Evolutionary conservation across 345 rosid species (phyloP).

Genomic region (Eucalyptus pumila): DNA sequence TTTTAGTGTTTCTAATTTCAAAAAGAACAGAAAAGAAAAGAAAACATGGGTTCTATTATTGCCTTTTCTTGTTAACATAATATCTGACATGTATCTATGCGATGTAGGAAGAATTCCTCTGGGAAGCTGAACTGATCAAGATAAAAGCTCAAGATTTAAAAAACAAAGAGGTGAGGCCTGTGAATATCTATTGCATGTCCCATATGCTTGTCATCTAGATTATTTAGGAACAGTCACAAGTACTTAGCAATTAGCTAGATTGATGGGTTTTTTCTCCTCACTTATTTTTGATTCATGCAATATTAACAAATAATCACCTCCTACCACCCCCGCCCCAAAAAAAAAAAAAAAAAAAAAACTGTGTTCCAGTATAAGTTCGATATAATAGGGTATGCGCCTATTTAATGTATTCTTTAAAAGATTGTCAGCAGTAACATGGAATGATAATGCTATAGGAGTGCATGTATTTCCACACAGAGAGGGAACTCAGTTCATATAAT

Average conservation of each 20-base stretch:
- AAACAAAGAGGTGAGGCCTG: conserved; percentile 82
- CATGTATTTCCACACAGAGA: background rate
- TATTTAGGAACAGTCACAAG: background rate
- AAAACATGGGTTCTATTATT: background rate
- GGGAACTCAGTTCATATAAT: background rate
- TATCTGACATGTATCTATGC: background rate
- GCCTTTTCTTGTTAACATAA: background rate
- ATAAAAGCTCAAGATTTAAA: conserved; percentile 97
- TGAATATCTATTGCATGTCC: background rate
- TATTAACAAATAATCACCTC: background rate
- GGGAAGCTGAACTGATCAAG: conserved; percentile 98
- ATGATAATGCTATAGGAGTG: background rate
- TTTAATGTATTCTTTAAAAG: background rate
- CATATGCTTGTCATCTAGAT: background rate
- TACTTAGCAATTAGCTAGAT: background rate
- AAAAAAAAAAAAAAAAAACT: too few relatives aligned
- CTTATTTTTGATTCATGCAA: background rate
- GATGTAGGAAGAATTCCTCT: conserved; percentile 87
- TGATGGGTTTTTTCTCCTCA: background rate
- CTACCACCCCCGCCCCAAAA: too few relatives aligned
- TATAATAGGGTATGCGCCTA: background rate
- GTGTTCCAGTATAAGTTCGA: background rate
- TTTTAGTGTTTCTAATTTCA: background rate
- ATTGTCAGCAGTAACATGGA: background rate
- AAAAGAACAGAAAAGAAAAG: background rate